Evolutionary conservation across 352 stramenopile species (phyloP), one percentile per base, ranked within the genome.

Genomic region (Phytophthora citricola): DNA sequence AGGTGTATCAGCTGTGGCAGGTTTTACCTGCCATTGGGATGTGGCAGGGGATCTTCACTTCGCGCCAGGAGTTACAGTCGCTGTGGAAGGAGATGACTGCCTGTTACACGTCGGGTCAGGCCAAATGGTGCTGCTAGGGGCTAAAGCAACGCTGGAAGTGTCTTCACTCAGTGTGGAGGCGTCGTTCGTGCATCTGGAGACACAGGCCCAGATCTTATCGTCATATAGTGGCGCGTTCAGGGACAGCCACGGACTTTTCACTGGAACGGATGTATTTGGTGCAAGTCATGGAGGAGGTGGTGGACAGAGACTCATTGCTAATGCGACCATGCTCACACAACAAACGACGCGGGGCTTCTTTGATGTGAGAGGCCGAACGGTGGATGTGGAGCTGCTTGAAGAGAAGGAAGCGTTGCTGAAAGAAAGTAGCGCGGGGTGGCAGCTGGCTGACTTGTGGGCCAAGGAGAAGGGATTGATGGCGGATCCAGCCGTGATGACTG

Each of bases 101-200:
- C 40, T 79, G 27, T 46, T 92, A 31, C 70, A 84, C 54, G 55
- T 92, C 40, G 76, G 68, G 11, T 73, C 79, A 1, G 76, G 79
- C 10, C 80, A 90, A 36, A 85, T 86, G 76, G 69, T 91, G 57
- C 60, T 85, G 8, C 40, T 92, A 1, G 58, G 68, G 5, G 20
- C 58, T 7, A 58, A 75, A 8, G 68, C 84, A 3, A 40, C 45
- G 29, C 66, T 92, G 9, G 62, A 40, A 20, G 84, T 78, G 2
- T 76, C 68, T 10, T 80, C 79, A 2, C 40, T 92, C 0, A 83
- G 75, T 40, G 58, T 92, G 8, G 78, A 86, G 51, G 81, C 84
- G 6, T 77, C 81, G 32, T 91, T 86, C 39, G 84, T 92, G 46
- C 84, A 84, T 5, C 12, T 92, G 7, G 84, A 88, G 43, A 34